Percentiles rank a stretch among this genome's conserved stretches.
phyloP scores from a whole-genome alignment of 1,284 basidiomycete genomes.

The Rhizopogon parksii region DNA sequence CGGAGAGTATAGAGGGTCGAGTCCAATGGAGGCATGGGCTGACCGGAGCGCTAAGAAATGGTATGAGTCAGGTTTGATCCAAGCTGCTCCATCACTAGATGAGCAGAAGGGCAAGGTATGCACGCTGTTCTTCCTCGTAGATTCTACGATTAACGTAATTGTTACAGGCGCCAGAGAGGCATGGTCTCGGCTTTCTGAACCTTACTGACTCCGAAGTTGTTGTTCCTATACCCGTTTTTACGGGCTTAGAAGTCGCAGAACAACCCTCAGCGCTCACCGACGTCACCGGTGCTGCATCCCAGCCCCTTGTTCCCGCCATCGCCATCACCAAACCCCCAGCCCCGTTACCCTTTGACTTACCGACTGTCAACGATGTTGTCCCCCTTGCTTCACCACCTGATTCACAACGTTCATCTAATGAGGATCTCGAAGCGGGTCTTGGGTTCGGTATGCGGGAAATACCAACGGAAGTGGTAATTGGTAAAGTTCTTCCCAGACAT shows the following conservation, averaged over 20 bases:
- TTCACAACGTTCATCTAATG: constrained; percentile 39
- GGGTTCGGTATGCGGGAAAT: constrained; percentile 30
- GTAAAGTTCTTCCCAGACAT: neutral
- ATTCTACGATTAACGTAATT: constrained; percentile 10
- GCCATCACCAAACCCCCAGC: constrained; percentile 63
- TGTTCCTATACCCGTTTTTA: constrained; percentile 48
- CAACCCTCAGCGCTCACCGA: constrained; percentile 27
- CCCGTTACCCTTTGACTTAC: constrained; percentile 58
- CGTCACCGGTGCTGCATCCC: constrained; percentile 14
- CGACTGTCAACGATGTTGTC: constrained; percentile 54
- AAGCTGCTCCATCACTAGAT: constrained; percentile 34
- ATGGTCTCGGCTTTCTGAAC: constrained; percentile 35
- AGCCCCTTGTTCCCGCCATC: constrained; percentile 41
- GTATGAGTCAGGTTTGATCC: constrained; percentile 70
- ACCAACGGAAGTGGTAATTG: constrained; percentile 1
- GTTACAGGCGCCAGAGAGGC: constrained; percentile 22
- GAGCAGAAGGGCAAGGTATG: constrained; percentile 45
- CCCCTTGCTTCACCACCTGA: constrained; percentile 39
- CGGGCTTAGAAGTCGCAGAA: constrained; percentile 22
- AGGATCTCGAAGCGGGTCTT: constrained; percentile 57
- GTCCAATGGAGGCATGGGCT: constrained; percentile 84
- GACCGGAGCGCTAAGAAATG: constrained; percentile 80
- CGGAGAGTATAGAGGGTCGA: constrained; percentile 87
- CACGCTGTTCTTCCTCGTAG: constrained; percentile 4
- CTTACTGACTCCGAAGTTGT: constrained; percentile 35